A percentile compares a stretch with the other conserved stretches of the same genome.
Evolutionary conservation across 1,284 basidiomycete genomes (phyloP).

Genomic region (Leccinum insolens): DNA sequence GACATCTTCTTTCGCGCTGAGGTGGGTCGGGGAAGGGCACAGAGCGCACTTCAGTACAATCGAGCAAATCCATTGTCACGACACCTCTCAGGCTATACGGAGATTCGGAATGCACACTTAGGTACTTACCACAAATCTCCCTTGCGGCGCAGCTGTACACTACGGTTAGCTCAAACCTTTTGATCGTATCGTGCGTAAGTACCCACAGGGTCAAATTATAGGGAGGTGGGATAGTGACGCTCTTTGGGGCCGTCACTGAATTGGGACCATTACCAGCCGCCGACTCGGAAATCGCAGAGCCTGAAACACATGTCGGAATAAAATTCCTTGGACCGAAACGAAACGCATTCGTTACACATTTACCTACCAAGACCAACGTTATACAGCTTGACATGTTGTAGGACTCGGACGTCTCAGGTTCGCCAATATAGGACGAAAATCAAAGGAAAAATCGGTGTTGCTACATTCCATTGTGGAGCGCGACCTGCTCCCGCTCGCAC

Average conservation of each 20-base stretch:
- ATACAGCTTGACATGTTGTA: too few species aligned
- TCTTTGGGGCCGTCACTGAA: background rate
- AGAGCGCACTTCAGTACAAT: slow-evolving; percentile 49
- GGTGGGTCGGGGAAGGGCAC: slow-evolving; percentile 74
- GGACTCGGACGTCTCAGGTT: too few species aligned
- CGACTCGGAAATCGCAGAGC: too few species aligned
- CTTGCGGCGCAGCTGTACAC: slow-evolving; percentile 72
- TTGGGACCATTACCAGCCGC: background rate
- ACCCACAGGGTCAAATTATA: background rate
- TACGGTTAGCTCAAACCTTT: slow-evolving; percentile 4
- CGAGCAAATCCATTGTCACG: too few species aligned
- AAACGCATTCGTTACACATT: too few species aligned
- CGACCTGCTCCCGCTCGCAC: too few species aligned
- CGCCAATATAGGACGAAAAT: too few species aligned
- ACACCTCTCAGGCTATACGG: slow-evolving; percentile 42
- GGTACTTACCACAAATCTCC: slow-evolving; percentile 78
- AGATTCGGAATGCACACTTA: slow-evolving; percentile 81
- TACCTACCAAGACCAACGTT: too few species aligned
- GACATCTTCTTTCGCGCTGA: slow-evolving; percentile 76
- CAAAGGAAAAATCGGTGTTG: too few species aligned
- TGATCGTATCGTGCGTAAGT: background rate
- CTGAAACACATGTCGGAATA: too few species aligned
- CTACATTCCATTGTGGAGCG: too few species aligned
- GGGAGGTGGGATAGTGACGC: background rate
- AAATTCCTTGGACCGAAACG: too few species aligned